Evolutionary conservation across 768 basidiomycete species (phyloP), one percentile per base, ranked within the genome.

Genomic region (Cubamyces lactineus): DNA sequence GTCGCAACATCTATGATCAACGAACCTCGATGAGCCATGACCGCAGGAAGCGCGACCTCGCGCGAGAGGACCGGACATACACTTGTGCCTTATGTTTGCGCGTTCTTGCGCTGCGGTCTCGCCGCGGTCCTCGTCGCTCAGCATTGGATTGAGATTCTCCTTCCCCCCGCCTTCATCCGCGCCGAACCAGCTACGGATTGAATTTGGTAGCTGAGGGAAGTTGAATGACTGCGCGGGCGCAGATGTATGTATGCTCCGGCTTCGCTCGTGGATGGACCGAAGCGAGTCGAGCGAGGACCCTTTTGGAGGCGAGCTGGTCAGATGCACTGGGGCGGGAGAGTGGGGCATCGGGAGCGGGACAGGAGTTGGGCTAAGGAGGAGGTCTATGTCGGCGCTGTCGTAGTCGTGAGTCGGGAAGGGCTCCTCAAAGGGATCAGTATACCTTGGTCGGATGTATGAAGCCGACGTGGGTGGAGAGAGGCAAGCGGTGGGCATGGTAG

Each of bases 1-100:
- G 96, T 89, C 0, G 92, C 80, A 5, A 84, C 82, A 70, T 96
- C 92, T 94, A 72, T 6, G 57, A 42, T 12, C 64, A 58, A 48
- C 26, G 19, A 21, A 42, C 19, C 40, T 53, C 40, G 28, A 48
- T 54, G 26, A 15, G 26, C 24, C 13, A 16, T 16, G 48, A 26
- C 13, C 26, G 48, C 48, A 49, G 48, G 13, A 49, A n/a, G 13
- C 13, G 48, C 7, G 6, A 50, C 2, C 43, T 30, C 30, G 39
- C 53, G 53, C 19, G 16, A 21, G 30, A 19, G 34, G 6, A 57
- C 40, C 23, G 39, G 9, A 69, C 70, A 24, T 49, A 71, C 72
- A 71, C 43, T 68, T 66, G 42, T 66, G 58, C 58, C 64, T 46
- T 23, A 73, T 70, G 24, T 64, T 59, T 23, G 71, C 67, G 24